These are phyloP conservation scores for Auxenochlorella pyrenoidosa DNA, from an alignment of 139 green algal genomes.

Conservation along the genomic window DNA sequence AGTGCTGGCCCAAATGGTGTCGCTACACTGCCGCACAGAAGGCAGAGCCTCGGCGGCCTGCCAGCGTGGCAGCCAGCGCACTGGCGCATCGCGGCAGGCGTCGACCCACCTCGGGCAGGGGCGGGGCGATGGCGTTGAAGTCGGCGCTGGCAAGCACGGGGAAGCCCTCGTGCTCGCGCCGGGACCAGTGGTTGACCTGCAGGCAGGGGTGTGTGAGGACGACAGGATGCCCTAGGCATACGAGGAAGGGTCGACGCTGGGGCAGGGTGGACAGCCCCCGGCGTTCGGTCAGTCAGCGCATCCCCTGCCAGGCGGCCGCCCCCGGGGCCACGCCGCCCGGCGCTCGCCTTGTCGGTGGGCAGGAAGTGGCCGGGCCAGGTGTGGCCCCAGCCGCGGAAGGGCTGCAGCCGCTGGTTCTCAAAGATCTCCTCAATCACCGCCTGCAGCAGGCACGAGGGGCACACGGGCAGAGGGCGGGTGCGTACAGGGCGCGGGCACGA, in stretches of 20 bases:
- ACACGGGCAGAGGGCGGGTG: background rate
- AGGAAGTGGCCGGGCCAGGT: slow-evolving; percentile 91
- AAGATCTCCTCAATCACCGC: slow-evolving; percentile 80
- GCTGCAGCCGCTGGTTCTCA: slow-evolving; percentile 90
- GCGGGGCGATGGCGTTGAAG: slow-evolving; percentile 18
- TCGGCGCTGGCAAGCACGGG: background rate
- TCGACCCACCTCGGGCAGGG: slow-evolving; percentile 31
- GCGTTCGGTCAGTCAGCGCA: no score
- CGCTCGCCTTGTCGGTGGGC: slow-evolving; percentile 76
- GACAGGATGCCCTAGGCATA: no score
- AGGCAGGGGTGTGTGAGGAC: background rate
- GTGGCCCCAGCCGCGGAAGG: slow-evolving; percentile 87
- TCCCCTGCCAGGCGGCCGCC: no score
- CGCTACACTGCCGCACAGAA: no score
- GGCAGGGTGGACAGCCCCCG: no score
- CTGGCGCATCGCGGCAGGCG: no score
- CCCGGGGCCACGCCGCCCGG: no score
- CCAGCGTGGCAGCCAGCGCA: no score
- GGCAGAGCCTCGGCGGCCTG: no score
- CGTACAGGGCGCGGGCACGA: no score
- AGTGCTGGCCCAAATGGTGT: no score
- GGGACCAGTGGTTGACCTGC: slow-evolving; percentile 24
- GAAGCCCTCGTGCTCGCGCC: slow-evolving; percentile 29
- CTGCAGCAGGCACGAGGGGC: background rate
- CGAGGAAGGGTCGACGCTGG: background rate